Evolutionary conservation across 140 eudicot species (phyloP).

Genomic region (Flaveria floridana): DNA sequence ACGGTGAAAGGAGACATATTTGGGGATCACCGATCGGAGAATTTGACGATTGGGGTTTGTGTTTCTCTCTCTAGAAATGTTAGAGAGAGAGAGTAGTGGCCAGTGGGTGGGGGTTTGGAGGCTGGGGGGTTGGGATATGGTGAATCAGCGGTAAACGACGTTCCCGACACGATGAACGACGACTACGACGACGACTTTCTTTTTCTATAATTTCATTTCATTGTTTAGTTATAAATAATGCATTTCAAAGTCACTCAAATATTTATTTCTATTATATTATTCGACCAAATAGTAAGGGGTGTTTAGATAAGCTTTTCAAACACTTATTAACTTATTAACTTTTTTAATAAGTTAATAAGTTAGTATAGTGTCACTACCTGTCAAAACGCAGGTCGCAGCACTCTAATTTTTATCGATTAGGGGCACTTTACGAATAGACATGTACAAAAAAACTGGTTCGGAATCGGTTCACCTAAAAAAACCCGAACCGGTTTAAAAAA

Average conservation of each 20-base stretch:
- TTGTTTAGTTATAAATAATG: neutral
- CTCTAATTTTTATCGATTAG: too few species aligned
- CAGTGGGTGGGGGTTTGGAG: neutral
- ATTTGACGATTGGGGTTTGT: neutral
- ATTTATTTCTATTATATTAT: neutral
- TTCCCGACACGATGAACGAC: conserved; percentile 23
- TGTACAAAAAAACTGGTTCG: too few species aligned
- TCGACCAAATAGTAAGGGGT: too few species aligned
- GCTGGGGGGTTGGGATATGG: conserved; percentile 12
- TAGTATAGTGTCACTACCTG: too few species aligned
- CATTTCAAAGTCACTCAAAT: neutral
- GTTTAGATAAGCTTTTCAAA: too few species aligned
- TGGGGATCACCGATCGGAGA: conserved; percentile 12
- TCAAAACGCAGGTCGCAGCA: too few species aligned
- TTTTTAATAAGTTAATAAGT: too few species aligned
- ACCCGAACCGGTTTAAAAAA: too few species aligned
- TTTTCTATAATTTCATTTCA: neutral
- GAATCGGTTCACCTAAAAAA: too few species aligned
- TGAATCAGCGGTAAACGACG: conserved; percentile 34
- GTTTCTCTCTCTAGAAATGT: conserved; percentile 29
- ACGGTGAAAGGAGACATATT: conserved; percentile 23
- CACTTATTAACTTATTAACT: too few species aligned
- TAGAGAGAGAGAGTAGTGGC: conserved; percentile 28
- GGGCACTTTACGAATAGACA: too few species aligned
- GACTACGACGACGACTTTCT: conserved; percentile 33